Percentiles rank a stretch among this genome's conserved stretches.
Evolutionary conservation across 2,329 filamentous ascomycete species (phyloP).

Genomic region (Penicillium sp.): DNA sequence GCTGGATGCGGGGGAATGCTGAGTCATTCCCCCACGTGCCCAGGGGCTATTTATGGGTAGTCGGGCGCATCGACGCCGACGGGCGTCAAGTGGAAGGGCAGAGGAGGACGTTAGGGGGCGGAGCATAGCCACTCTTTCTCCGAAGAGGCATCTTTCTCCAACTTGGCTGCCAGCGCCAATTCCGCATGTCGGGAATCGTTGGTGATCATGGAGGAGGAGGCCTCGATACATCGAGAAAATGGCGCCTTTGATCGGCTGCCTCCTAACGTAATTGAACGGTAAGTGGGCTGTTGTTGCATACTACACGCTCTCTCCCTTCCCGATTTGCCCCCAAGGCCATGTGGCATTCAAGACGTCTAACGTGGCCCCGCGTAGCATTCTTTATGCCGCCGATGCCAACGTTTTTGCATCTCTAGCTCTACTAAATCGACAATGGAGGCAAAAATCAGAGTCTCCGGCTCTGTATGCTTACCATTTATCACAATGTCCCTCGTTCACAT

Average conservation of each 20-base stretch:
- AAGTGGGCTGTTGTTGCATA: slow-evolving; percentile 8
- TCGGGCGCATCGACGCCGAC: slow-evolving; percentile 21
- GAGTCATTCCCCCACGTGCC: slow-evolving; percentile 24
- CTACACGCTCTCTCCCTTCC: not conserved
- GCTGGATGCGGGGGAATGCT: slow-evolving; percentile 17
- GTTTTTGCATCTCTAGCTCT: slow-evolving; percentile 52
- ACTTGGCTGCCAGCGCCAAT: slow-evolving; percentile 17
- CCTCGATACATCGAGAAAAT: slow-evolving; percentile 14
- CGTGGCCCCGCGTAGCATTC: slow-evolving; percentile 43
- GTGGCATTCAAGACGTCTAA: slow-evolving; percentile 24
- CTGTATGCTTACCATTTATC: slow-evolving; percentile 54
- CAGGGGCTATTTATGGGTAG: slow-evolving; percentile 22
- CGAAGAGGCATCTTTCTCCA: slow-evolving; percentile 20
- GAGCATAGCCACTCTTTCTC: slow-evolving; percentile 26
- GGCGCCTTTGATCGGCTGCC: slow-evolving; percentile 29
- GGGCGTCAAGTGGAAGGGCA: slow-evolving; percentile 6
- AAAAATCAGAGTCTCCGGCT: slow-evolving; percentile 46
- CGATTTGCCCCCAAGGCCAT: not conserved
- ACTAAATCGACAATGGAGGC: slow-evolving; percentile 51
- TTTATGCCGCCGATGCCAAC: slow-evolving; percentile 52
- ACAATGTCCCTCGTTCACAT: slow-evolving; percentile 47
- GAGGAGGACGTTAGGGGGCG: slow-evolving; percentile 20
- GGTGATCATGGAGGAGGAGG: slow-evolving; percentile 33
- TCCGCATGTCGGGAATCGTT: slow-evolving; percentile 25
- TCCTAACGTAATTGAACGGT: slow-evolving; percentile 29